A percentile compares a stretch with the other conserved stretches of the same genome.
These are phyloP conservation scores for Plasmodium ovale DNA, from an alignment of 169 alveolate genomes.

Conservation along the genomic window DNA sequence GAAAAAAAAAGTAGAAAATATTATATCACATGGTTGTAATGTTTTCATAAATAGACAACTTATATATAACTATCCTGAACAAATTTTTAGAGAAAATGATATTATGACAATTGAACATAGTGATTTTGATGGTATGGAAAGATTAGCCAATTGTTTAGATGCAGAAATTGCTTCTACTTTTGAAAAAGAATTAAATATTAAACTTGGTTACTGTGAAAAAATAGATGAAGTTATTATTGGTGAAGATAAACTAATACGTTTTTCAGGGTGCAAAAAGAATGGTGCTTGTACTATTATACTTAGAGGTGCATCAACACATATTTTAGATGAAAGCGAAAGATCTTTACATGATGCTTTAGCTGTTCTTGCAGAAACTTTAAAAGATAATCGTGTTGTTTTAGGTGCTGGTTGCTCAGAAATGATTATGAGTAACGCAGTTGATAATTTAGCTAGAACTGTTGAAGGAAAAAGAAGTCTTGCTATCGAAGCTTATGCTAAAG, in stretches of 20 bases:
- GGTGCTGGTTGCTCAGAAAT: conserved; percentile 99
- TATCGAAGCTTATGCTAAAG: conserved; percentile 98
- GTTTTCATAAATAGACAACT: conserved; percentile 99
- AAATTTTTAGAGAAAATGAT: conserved; percentile 95
- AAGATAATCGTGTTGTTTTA: conserved; percentile 93
- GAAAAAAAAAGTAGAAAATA: conserved; percentile 98
- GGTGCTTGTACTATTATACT: conserved; percentile 98
- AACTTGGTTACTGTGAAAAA: conserved; percentile 95
- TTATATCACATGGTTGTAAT: conserved; percentile 96
- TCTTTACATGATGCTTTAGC: conserved; percentile 99
- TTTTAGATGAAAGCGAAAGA: conserved; percentile 99
- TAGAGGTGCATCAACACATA: conserved; percentile 99
- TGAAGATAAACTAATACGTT: conserved; percentile 97
- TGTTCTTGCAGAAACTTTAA: conserved; percentile 95
- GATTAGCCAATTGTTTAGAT: conserved; percentile 98
- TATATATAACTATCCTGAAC: conserved; percentile 99
- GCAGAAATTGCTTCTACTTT: conserved; percentile 99
- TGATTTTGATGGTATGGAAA: conserved; percentile 99
- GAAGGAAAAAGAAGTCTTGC: conserved; percentile 98
- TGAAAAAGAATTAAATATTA: conserved; percentile 95
- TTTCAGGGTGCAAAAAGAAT: conserved; percentile 96
- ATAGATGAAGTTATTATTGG: conserved; percentile 99
- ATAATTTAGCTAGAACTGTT: conserved; percentile 92
- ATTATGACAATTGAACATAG: conserved; percentile 99
- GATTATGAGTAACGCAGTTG: conserved; percentile 98